Evolutionary conservation across 2,329 filamentous ascomycete species (phyloP), one percentile per base, ranked within the genome.

Genomic region (Clarireedia paspali): DNA sequence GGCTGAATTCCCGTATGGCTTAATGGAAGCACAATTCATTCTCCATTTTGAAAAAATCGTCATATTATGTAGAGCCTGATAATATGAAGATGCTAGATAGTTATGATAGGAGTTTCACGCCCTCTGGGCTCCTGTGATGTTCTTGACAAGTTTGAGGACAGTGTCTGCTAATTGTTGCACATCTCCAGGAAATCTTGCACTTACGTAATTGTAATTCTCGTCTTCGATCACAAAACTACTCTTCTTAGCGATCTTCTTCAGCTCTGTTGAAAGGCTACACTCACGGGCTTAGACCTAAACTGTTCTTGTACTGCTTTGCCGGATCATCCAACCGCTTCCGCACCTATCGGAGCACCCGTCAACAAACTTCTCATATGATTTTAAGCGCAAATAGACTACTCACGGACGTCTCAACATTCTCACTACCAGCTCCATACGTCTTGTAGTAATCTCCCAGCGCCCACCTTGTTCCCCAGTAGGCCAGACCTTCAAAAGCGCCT

Each of bases 361-460:
- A 42, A 10, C 39, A 42, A 42, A 40, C 15, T n/a, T 7, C 17
- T 20, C 2, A 17, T 7, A 42, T 7, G 17, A 42, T 14, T 15
- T n/a, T 5, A n/a, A 20, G 15, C 14, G 9, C 5, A 42, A 42
- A 42, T 7, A 17, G n/a, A 17, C n/a, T 17, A 26, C 73, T 65
- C 62, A 78, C 77, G 44, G 72, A 70, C 5, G 70, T 67, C 60
- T 80, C 75, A 3, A 78, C 75, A 57, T 75, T 71, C 36, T 76
- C 75, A 57, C 74, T 77, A 0, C 76, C 73, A 3, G 73, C 73
- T 1, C 78, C 78, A 55, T 78, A 80, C 2, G 77, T 80, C 71
- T 81, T 81, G 64, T 80, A 80, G 60, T 80, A 80, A 55, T 80
- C 78, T 3, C 77, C 78, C 12, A 80, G 63, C 44, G 78, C 74